Evolutionary conservation across 2,329 filamentous ascomycete species (phyloP), one percentile per base, ranked within the genome.

Genomic region (Aspergillus sp.): DNA sequence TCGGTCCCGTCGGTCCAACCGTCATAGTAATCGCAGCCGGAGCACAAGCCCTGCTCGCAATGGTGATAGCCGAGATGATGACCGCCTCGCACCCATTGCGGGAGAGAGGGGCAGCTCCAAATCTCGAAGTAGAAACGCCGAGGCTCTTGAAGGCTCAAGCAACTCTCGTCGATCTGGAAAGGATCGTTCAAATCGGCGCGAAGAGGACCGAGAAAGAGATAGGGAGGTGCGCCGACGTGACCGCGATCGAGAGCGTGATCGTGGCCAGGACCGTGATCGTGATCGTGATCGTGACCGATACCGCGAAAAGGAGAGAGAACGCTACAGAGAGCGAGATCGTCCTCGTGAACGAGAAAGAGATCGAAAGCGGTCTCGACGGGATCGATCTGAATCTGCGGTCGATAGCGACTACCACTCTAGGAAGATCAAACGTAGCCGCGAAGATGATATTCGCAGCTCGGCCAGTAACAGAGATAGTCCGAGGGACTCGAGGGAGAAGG

Each of bases 231-330:
- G 43, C 23, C 52, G 43, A 9, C 49, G 49, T 31, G 48, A 51
- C 37, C 48, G 48, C 6, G 48, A 51, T 11, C 43, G 51, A 11
- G 69, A 70, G 12, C 48, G 48, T 41, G 48, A 50, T 14, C 48
- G 48, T 5, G 48, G 40, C 6, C 51, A 41, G 12, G 69, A 70
- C 6, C 57, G 63, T 4, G 69, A 68, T 1, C 57, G 65, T 3
- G 65, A 71, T 2, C 60, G 64, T 9, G 63, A 68, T 12, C 66
- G 67, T 33, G 71, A 73, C 8, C 66, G 69, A 6, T 67, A 70
- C 2, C 62, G 80, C 45, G 79, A 78, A 67, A 71, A 73, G 68
- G 75, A 81, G 54, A 73, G 79, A 65, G 70, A 79, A 40, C 71
- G 73, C 33, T 70, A 72, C 11, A 65, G 64, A 56, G 66, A 65